These are phyloP conservation scores for Torulaspora delbrueckii DNA, from an alignment of 805 yeast genomes.

Conservation along the genomic window DNA sequence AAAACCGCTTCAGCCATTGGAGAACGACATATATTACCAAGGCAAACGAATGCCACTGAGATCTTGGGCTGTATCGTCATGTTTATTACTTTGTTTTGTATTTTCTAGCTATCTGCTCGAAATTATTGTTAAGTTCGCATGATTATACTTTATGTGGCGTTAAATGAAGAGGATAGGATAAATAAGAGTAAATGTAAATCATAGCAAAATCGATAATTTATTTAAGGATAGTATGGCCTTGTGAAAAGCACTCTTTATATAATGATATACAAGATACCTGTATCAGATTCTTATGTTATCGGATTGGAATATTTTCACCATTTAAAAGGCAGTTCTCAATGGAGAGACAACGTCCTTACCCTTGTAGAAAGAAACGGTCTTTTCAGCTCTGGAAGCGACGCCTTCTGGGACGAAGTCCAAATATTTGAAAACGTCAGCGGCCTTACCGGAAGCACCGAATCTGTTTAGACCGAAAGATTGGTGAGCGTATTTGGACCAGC, in stretches of 20 bases:
- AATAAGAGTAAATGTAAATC: background rate
- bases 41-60: slow-evolving; percentile 83
- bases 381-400: slow-evolving; percentile 76
- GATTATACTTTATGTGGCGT: background rate
- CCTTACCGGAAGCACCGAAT: slow-evolving; percentile 96
- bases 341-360: slow-evolving; percentile 70
- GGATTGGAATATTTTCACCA: slow-evolving; percentile 4
- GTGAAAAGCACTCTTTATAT: background rate
- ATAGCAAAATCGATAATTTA: background rate
- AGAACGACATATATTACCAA: slow-evolving; percentile 90
- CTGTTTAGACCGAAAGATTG: slow-evolving; percentile 93
- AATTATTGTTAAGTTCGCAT: background rate
- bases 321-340: slow-evolving; percentile 69
- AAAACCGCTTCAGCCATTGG: slow-evolving; percentile 98
- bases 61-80: slow-evolving; percentile 26
- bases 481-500: slow-evolving; percentile 95
- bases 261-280: slow-evolving; percentile 1
- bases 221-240: background rate
- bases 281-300: slow-evolving; percentile 3
- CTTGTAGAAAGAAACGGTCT: slow-evolving; percentile 78
- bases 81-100: background rate
- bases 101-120: background rate
- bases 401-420: slow-evolving; percentile 94
- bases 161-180: background rate
- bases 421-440: slow-evolving; percentile 70